Base-by-base conservation (phyloP, 1,284 basidiomycete genomes). In the Moesziomyces parantarcticus region DNA sequence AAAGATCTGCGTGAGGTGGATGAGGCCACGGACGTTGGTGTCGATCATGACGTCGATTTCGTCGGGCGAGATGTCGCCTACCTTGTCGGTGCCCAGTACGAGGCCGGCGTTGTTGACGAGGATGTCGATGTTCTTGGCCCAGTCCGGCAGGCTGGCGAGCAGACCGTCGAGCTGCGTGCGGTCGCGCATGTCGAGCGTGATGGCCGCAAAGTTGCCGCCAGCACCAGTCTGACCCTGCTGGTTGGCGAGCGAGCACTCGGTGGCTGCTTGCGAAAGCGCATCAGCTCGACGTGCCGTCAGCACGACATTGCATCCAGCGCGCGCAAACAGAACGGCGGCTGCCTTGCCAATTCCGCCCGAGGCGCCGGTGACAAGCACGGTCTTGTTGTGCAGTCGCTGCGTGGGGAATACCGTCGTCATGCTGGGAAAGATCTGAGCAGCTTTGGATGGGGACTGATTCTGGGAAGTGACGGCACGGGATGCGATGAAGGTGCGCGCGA, bases 1-100 rank as follows among this genome's bases (percentile, higher is more conserved):
- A 58, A 83, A 78, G 45, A 92, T 85, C 78, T 94, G 92, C 9
- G 92, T 92, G 76, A 95, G 86, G 20, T 90, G 87, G 74, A 97
- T 93, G 47, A 97, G 88, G 9, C 93, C 94, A 66, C 92, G 87
- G 50, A 97, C 94, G 84, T 99, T 99, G 48, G 94, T 97, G 26
- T 90, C 85, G 84, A 98, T 92, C 94, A 99, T 97, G 61, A 88
- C 86, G 52, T 84, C 82, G 75, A 93, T 87, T 76, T 94, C 92
- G 39, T 87, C 87, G 21, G 90, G 87, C 3, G 88, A 85, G 78
- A 97, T 91, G 63, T 90, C 88, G 9, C 94, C 94, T 18, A 95
- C 89, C 53, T 89, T 88, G 67, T 95, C 94, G 10, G 90, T 86
- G 20, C 94, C 94, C 21, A 79, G 77, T 7, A 95, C 94, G 70